Evolutionary conservation across 148 eudicot species (phyloP).

Genomic region (Silene conica): DNA sequence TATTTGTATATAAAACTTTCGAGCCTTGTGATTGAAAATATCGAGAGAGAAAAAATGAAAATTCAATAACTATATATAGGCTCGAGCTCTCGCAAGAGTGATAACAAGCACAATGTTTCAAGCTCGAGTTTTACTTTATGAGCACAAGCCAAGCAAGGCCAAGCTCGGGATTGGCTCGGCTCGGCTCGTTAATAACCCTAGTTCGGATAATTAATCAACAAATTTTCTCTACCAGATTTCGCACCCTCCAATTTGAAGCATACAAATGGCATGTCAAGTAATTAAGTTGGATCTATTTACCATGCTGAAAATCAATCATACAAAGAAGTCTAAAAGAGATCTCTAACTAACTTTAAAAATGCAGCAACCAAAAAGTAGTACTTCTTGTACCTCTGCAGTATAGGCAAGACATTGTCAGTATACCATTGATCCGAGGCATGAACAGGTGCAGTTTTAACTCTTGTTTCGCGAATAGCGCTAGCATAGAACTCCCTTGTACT

Average conservation of each 20-base stretch:
- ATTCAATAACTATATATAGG: no score
- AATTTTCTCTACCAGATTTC: background rate
- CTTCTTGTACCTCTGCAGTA: constrained; percentile 60
- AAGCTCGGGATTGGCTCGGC: no score
- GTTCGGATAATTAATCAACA: no score
- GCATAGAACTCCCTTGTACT: constrained; percentile 94
- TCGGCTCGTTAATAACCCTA: no score
- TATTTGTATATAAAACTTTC: no score
- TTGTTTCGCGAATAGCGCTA: constrained; percentile 76
- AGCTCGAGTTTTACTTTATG: no score
- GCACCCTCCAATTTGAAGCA: background rate
- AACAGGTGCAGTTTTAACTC: constrained; percentile 91
- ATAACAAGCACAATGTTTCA: no score
- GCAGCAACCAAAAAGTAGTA: background rate
- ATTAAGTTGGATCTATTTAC: background rate
- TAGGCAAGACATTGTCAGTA: constrained; percentile 67
- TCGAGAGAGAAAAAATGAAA: no score
- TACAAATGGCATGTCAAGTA: background rate
- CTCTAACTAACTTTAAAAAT: no score
- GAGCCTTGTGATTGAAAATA: no score
- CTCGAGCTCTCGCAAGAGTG: no score
- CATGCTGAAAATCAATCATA: background rate
- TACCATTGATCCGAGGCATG: constrained; percentile 99
- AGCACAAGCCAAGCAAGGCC: no score
- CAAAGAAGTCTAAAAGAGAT: background rate